A percentile compares a stretch with the other conserved stretches of the same genome.
These are phyloP conservation scores for Zygosaccharomyces rouxii DNA, from an alignment of 805 yeast genomes.

Conservation along the genomic window DNA sequence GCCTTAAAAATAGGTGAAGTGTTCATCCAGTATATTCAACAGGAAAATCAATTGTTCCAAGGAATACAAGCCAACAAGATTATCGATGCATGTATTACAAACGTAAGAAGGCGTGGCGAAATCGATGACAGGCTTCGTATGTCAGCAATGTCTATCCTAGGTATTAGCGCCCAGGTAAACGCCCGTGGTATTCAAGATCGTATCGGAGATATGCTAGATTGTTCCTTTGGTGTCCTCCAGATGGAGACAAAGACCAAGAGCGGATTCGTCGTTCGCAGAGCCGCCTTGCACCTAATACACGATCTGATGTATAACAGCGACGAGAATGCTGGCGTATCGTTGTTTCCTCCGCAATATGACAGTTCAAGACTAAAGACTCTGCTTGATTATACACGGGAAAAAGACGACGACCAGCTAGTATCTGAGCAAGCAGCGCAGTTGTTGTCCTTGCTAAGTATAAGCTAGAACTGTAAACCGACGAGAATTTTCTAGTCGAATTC, in stretches of 20 bases:
- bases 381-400: conserved; percentile 42
- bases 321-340: conserved; percentile 40
- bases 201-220: conserved; percentile 61
- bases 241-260: conserved; percentile 48
- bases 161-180: conserved; percentile 57
- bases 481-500: conserved; percentile 2
- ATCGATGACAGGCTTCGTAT: conserved; percentile 63
- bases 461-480: not conserved
- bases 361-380: conserved; percentile 40
- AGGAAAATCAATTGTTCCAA: conserved; percentile 44
- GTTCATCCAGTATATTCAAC: conserved; percentile 52
- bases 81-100: conserved; percentile 40
- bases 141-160: conserved; percentile 86
- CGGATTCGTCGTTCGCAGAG: conserved; percentile 53
- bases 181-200: conserved; percentile 48
- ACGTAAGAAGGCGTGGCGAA: conserved; percentile 36
- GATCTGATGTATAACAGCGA: conserved; percentile 46
- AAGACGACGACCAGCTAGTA: conserved; percentile 54
- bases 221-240: conserved; percentile 70
- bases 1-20: conserved; percentile 83
- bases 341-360: conserved; percentile 46
- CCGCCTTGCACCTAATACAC: conserved; percentile 65
- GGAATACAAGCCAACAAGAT: conserved; percentile 44
- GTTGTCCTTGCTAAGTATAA: conserved; percentile 13
- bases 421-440: conserved; percentile 52